Percentiles rank a stretch among this genome's conserved stretches.
Evolutionary conservation across 371 early-diverging fungal genomes (phyloP).

Genomic region (Lichtheimia ornata): DNA sequence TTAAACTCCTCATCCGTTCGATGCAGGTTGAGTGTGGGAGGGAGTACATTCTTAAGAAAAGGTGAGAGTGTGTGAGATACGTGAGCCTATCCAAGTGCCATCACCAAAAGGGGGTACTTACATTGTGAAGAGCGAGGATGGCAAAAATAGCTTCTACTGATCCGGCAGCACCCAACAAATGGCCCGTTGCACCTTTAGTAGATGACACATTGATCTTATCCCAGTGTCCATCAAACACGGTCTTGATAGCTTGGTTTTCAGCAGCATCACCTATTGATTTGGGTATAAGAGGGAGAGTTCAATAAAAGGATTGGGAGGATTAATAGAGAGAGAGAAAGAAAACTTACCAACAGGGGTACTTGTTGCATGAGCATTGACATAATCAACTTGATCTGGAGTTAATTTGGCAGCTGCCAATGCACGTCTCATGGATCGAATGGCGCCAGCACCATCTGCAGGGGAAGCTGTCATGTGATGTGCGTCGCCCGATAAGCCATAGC

Average conservation of each 20-base stretch:
- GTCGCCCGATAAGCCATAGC: constrained; percentile 93
- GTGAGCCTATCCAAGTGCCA: constrained; percentile 2
- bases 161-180: constrained; percentile 94
- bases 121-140: constrained; percentile 72
- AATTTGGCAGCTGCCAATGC: constrained; percentile 72
- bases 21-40: constrained; percentile 86
- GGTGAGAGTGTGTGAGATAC: background rate
- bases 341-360: constrained; percentile 77
- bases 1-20: constrained; percentile 64
- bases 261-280: constrained; percentile 61
- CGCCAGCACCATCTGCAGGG: constrained; percentile 84
- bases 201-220: constrained; percentile 77
- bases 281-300: too few species aligned
- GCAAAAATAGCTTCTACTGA: constrained; percentile 93
- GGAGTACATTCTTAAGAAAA: constrained; percentile 61
- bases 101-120: constrained; percentile 23
- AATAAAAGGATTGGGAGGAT: background rate
- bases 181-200: constrained; percentile 91
- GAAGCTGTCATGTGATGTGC: constrained; percentile 95
- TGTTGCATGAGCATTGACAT: constrained; percentile 96
- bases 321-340: background rate
- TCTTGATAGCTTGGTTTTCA: constrained; percentile 81
- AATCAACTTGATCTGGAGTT: constrained; percentile 67
- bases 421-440: constrained; percentile 81
- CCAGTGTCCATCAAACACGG: constrained; percentile 66